phyloP scores from a whole-genome alignment of 2,329 filamentous ascomycete species.

The Penicillium vulpinum region DNA sequence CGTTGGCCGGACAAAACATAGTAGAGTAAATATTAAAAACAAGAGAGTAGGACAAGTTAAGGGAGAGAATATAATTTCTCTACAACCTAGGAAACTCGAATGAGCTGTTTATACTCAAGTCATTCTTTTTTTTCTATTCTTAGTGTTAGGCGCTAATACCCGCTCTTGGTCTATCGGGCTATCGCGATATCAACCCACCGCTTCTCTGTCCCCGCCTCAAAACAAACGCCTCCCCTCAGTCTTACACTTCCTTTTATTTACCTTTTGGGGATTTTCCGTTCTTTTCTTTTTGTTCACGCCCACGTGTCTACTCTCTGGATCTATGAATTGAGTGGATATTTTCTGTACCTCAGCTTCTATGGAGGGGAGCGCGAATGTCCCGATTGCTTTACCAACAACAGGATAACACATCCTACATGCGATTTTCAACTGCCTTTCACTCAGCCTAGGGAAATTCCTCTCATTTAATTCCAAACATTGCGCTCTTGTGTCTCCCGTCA shows the following conservation, averaged over 20 bases:
- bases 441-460: slow-evolving; percentile 1
- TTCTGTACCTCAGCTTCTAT: slow-evolving; percentile 13
- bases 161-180: slow-evolving; percentile 19
- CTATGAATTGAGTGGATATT: slow-evolving; percentile 10
- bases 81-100: not conserved
- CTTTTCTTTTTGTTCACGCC: slow-evolving; percentile 8
- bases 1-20: slow-evolving; percentile 20
- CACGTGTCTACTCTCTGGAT: not conserved
- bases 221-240: slow-evolving; percentile 20
- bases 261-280: not conserved
- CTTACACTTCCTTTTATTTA: slow-evolving; percentile 6
- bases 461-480: slow-evolving; percentile 6
- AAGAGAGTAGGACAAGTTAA: not conserved
- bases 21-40: slow-evolving; percentile 10
- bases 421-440: slow-evolving; percentile 7
- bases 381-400: slow-evolving; percentile 9
- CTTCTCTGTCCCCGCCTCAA: slow-evolving; percentile 21
- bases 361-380: slow-evolving; percentile 22
- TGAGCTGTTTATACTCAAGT: not conserved
- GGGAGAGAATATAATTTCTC: not conserved
- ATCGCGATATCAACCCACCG: slow-evolving; percentile 23
- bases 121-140: slow-evolving; percentile 3
- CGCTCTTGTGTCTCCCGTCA: slow-evolving; percentile 4
- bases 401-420: slow-evolving; percentile 16
- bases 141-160: slow-evolving; percentile 20